Base-by-base conservation (phyloP, 148 eudicot species). In the Chenopodium suecicum region DNA sequence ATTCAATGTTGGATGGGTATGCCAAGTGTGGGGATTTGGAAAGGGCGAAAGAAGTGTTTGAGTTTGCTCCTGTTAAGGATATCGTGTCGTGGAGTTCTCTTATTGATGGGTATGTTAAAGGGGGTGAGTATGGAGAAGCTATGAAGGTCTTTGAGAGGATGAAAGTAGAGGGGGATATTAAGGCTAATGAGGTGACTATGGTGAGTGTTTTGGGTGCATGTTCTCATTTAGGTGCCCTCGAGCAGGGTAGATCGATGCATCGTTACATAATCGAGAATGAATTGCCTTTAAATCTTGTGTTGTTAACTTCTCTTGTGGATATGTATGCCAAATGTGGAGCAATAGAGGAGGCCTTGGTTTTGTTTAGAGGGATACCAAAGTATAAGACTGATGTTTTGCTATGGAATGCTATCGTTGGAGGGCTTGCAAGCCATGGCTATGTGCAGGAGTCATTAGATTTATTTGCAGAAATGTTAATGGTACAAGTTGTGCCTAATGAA, bases 271-370 rank as follows among this genome's bases (percentile, higher is more conserved):
- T 75, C 0, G 95, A 93, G 46, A 86, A 91, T 71, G 56, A 82
- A 46, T 81, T 95, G 77, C 86, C 88, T 4, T 58, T 92, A 56
- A 93, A 91, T 70, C 86, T 95, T 62, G 85, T 83, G 63, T 81
- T 95, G 86, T 62, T 84, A 5, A 95, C 98, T 23, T 89, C 97
- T 4, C 91, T 93, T 32, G 90, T 95, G 75, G 97, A 95, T 80
- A 95, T 95, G 98, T 95, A 95, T 85, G 95, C 94, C 9, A 95
- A 95, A 85, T 91, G 95, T 56, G 98, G 98, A 34, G 97, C 97
- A 4, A 88, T 93, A 79, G 86, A 90, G 37, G 89, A 90, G 81
- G 98, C 95, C 5, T 54, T 91, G 68, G 77, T 34, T 73, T 88
- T 91, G 78, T 95, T 95, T 85, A 92, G 76, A 80, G 89, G 83